Base-by-base conservation (phyloP, 768 basidiomycete species). In the Mrakia hoshinonis region DNA sequence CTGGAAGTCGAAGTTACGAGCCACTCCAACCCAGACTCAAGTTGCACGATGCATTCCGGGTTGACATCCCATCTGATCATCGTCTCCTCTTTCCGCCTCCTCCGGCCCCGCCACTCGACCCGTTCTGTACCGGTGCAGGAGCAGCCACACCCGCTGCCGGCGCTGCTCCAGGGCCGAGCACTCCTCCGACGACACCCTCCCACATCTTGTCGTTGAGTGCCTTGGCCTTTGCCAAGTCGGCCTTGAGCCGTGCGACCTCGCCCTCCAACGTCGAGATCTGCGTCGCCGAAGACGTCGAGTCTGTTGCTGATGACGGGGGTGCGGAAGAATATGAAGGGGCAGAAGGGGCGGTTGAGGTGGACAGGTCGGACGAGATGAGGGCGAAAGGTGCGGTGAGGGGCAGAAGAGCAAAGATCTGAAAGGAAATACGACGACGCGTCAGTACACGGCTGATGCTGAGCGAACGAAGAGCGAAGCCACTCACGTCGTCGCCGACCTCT, bases 141-240 rank as follows among this genome's bases (percentile, higher is more conserved):
- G 36, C 58, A 0, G 58, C 15, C 13, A 31, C 58, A 4, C 22
- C 58, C n/a, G 46, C 48, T 18, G n/a, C 39, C 7, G 52, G 29
- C 1, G 29, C 65, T 0, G 18, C 70, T 9, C 55, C 70, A 2
- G 51, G 36, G 1, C 51, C 58, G 5, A 72, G 46, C 10, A 52
- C 55, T 22, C 70, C 70, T 20, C 52, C 70, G 4, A 72, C 70
- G n/a, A 72, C 47, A 26, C 70, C 85, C 74, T 90, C 88, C 94
- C 94, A 96, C 88, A 96, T 95, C 66, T 85, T 83, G 76, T 96
- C 92, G 75, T 96, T 97, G 72, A 96, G 83, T n/a, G 88, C 86
- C 77, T 92, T 91, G 5, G 94, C 94, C 77, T 86, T 87, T 34
- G 85, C 85, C 7, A 97, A 81, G 73, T 92, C 87, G 58, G 85